phyloP scores from a whole-genome alignment of 108 stramenopile genomes.

The Epipyxis sp. region DNA sequence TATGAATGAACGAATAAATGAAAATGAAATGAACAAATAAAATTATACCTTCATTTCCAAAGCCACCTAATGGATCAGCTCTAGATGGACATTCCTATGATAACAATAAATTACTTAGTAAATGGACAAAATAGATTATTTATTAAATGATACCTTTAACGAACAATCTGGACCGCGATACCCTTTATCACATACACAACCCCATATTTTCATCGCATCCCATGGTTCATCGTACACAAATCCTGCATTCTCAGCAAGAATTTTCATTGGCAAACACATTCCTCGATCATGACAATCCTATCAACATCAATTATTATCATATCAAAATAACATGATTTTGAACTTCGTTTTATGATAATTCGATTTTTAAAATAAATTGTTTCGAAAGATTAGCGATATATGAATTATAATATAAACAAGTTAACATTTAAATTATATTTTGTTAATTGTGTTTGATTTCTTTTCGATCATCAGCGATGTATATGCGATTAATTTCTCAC shows the following conservation, averaged over 20 bases:
- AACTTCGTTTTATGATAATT: no score
- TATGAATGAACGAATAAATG: no score
- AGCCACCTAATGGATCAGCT: conserved; percentile 61
- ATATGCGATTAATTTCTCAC: no score
- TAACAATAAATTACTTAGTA: neutral
- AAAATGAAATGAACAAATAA: no score
- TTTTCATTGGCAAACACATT: conserved; percentile 25
- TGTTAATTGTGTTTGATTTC: no score
- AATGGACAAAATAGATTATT: conserved; percentile 1
- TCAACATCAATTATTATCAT: conserved; percentile 19
- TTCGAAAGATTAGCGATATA: conserved; percentile 39
- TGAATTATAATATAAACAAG: conserved; percentile 1
- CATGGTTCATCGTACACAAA: conserved; percentile 58
- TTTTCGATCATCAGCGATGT: no score
- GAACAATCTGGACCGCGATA: conserved; percentile 80
- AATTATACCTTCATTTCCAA: conserved; percentile 53
- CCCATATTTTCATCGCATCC: conserved; percentile 73
- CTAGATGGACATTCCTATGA: conserved; percentile 71
- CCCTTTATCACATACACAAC: conserved; percentile 76
- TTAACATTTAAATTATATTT: conserved; percentile 2
- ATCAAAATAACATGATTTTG: conserved; percentile 10
- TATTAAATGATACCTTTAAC: conserved; percentile 13
- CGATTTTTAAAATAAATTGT: conserved; percentile 57
- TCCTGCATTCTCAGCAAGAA: conserved; percentile 48
- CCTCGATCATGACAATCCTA: conserved; percentile 34